A percentile compares a stretch with the other conserved stretches of the same genome.
Evolutionary conservation across 2,329 filamentous ascomycete species (phyloP).

Genomic region (Gnomoniopsis smithogilvyi): DNA sequence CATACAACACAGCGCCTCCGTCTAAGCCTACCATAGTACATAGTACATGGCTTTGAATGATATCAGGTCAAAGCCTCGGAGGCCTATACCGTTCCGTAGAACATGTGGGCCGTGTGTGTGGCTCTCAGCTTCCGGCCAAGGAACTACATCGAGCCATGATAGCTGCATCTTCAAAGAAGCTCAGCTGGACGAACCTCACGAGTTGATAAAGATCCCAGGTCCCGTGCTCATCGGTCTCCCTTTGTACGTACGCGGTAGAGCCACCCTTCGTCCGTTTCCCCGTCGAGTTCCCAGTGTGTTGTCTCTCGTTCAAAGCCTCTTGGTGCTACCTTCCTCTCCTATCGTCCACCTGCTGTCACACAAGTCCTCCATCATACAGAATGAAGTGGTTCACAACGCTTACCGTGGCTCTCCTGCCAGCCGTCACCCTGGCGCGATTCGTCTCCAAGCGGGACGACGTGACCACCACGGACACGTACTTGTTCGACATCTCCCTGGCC

Average conservation of each 20-base stretch:
- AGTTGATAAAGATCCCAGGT: no score
- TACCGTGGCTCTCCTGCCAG: constrained; percentile 1
- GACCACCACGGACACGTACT: not conserved
- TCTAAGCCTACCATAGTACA: not conserved
- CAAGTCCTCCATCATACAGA: not conserved
- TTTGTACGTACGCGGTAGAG: no score
- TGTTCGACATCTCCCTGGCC: not conserved
- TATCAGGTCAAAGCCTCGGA: no score
- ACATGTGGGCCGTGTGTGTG: no score
- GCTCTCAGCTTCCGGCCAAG: no score
- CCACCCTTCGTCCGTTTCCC: no score
- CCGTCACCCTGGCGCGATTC: not conserved
- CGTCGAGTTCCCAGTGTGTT: not conserved
- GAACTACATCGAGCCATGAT: no score
- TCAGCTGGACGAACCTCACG: no score
- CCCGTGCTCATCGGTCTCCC: no score
- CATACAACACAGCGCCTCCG: not conserved
- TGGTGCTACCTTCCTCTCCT: not conserved
- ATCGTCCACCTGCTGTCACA: not conserved
- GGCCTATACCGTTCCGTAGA: no score
- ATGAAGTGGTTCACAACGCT: constrained; percentile 5
- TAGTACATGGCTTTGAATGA: no score
- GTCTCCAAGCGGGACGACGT: not conserved
- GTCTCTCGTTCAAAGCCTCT: not conserved
- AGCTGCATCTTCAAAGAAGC: no score